Base-by-base conservation (phyloP, 768 basidiomycete species). In the Melanogaster broomeanus region DNA sequence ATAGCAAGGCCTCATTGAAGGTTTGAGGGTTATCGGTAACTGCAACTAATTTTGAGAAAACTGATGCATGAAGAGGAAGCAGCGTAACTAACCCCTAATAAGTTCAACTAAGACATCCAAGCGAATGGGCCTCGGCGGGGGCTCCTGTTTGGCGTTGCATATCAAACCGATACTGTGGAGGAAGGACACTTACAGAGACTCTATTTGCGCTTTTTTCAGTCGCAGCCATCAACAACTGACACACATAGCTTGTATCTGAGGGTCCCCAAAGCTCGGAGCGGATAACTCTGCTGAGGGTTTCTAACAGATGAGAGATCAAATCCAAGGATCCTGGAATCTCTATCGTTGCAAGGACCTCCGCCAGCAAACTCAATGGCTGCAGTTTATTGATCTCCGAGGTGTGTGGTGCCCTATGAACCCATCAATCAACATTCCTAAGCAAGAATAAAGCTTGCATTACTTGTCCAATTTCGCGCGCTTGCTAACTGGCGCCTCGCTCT, bases 21-120 rank as follows among this genome's bases (percentile, higher is more conserved):
- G 92, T 96, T 63, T 98, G 94, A 1, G 96, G 95, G 61, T 95
- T 97, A 39, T 83, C 83, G 3, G 93, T 87, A 15, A 87, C 94
- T 95, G 55, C 3, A 31, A 30, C n/a, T 24, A 4, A 30, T 16
- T 4, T 48, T n/a, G 24, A 44, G 27, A 45, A 8, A 41, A 9
- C 6, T 2, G 30, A 27, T 12, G 30, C 19, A 56, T 39, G 50
- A 33, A 18, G 33, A 25, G 28, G 45, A 15, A 15, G 42, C 35
- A 31, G 18, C 6, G 48, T 3, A 33, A 45, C 61, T 19, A 61
- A 90, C 91, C 82, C 63, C 92, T 76, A 60, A 98, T 88, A 33
- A 95, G 77, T 53, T 95, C 91, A 12, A 97, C 88, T 19, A 98
- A 76, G 3, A 93, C 82, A 60, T 96, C 93, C 41, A 95, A 70